phyloP scores from a whole-genome alignment of 129 eudicot species.

The Tanacetum coccineum region DNA sequence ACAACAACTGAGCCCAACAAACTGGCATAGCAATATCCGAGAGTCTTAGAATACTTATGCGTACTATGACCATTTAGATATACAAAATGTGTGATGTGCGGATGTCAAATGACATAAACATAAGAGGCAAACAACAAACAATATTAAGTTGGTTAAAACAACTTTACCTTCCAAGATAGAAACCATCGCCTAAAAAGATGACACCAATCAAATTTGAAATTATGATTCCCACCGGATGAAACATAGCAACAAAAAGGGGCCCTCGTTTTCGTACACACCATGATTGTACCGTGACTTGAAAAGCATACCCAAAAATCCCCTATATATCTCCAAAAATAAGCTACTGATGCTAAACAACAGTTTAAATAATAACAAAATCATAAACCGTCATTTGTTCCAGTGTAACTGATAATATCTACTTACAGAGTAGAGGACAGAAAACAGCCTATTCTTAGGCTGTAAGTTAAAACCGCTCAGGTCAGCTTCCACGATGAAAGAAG shows the following conservation, averaged over 20 bases:
- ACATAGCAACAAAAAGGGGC: constrained; percentile 73
- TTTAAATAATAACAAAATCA: too few species aligned
- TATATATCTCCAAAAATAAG: constrained; percentile 9
- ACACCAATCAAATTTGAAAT: constrained; percentile 47
- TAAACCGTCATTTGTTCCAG: too few species aligned
- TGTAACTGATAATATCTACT: constrained; percentile 9
- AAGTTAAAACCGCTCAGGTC: constrained; percentile 52
- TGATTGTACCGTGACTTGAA: constrained; percentile 49
- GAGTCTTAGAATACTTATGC: constrained; percentile 5
- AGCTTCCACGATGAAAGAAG: constrained; percentile 40
- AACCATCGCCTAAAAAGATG: constrained; percentile 47
- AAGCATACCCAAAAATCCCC: constrained; percentile 73
- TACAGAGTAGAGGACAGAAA: constrained; percentile 54
- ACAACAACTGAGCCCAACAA: constrained; percentile 68
- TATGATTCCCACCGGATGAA: constrained; percentile 69
- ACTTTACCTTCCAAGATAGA: constrained; percentile 67
- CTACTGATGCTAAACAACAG: background rate
- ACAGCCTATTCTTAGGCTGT: constrained; percentile 45
- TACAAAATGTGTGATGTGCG: too few species aligned
- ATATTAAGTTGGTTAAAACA: background rate
- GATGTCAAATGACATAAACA: background rate
- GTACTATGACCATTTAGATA: background rate
- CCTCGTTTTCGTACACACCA: constrained; percentile 67
- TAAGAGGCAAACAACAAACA: background rate
- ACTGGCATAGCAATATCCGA: constrained; percentile 38